Evolutionary conservation across 1,139 yeast genomes (phyloP), one percentile per base, ranked within the genome.

Genomic region (Nakaseomyces uthaithaninus): DNA sequence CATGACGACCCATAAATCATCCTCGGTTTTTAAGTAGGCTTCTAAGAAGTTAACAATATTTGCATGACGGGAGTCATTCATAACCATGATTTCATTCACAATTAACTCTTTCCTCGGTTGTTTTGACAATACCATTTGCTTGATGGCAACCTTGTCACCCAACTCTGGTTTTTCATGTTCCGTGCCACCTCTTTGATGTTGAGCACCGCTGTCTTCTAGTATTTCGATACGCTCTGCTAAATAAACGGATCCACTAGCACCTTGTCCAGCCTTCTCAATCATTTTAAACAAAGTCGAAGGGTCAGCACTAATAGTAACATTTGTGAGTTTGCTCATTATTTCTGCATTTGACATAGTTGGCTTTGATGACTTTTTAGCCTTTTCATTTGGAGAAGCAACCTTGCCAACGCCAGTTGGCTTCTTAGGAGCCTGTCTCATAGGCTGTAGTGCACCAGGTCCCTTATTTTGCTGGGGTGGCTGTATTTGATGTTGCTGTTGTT

Each of bases 261-360:
- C 99, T 66, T 93, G 98, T n/a, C 99, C 99, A 2, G 96, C 95
- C 58, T 87, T 87, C 62, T 85, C 93, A 52, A 91, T 73, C 65
- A 86, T 84, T 57, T 81, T 83, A 65, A 86, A 93, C 44, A 79
- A 72, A 25, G 87, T 82, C 5, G 84, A 71, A 12, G 99, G 98
- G 62, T 91, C 95, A 37, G 76, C 72, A 48, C 74, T 75, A 48
- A 81, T 78, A 3, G 93, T 95, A 22, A 89, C 95, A 3, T 86
- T 77, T 49, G 82, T 76, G 53, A 93, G 71, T 58, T 83, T 85
- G 34, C 83, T 80, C 74, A 93, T 75, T 31, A 87, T 74, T 64
- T 91, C 96, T 42, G 81, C 76, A 50, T 91, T 95, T 31, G 83
- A 80, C 74, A 89, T 73, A 40, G 83, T 85, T 78, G 49, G 77